Evolutionary conservation across 2,329 filamentous ascomycete genomes (phyloP).

Genomic region (Ophiostoma himal-ulmi): DNA sequence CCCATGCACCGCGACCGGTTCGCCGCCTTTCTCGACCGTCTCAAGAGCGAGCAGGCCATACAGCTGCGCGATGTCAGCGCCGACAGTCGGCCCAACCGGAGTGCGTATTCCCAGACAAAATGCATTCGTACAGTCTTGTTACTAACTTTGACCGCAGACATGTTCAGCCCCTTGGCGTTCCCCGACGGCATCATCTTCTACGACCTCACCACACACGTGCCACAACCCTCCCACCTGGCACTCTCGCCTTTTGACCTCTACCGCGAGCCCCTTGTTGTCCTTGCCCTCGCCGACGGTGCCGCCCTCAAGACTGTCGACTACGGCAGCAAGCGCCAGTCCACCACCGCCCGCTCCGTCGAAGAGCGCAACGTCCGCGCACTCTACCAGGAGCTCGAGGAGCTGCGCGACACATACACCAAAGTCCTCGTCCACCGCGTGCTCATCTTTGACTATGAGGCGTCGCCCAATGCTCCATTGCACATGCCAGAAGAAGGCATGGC

Average conservation of each 20-base stretch:
- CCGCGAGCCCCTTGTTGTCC: constrained; percentile 73
- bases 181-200: constrained; percentile 82
- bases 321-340: constrained; percentile 44
- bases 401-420: constrained; percentile 68
- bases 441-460: constrained; percentile 65
- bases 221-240: constrained; percentile 71
- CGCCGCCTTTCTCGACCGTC: constrained; percentile 66
- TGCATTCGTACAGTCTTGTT: no score
- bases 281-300: constrained; percentile 76
- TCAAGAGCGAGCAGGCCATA: constrained; percentile 74
- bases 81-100: constrained; percentile 78
- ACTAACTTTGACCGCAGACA: constrained; percentile 50
- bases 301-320: constrained; percentile 56
- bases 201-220: constrained; percentile 74
- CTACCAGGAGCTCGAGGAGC: constrained; percentile 61
- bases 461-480: constrained; percentile 44
- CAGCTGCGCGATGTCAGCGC: constrained; percentile 80
- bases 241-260: constrained; percentile 87
- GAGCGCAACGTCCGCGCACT: constrained; percentile 55
- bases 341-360: constrained; percentile 45
- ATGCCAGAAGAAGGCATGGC: constrained; percentile 65
- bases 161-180: constrained; percentile 89
- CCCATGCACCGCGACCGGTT: constrained; percentile 80
- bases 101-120: constrained; percentile 43
- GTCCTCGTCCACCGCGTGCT: constrained; percentile 72